Conservation (phyloP, 148 eudicot genomes). For the Fagopyrum esculentum region DNA sequence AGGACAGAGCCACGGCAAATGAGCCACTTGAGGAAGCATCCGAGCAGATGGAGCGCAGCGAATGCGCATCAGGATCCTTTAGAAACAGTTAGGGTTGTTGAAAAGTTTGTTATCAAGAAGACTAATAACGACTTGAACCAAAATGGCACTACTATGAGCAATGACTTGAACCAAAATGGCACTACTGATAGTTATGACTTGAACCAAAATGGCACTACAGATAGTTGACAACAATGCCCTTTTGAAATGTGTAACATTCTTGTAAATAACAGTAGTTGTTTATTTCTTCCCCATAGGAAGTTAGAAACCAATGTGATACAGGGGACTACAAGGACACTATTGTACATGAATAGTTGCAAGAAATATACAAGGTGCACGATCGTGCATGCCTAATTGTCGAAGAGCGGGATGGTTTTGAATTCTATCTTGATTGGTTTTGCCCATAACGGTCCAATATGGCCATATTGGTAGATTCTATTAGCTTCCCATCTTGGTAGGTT, state of each 20-base stretch:
- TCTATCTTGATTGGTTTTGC: too few relatives aligned
- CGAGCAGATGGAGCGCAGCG: slow-evolving; percentile 78
- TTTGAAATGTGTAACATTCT: slow-evolving; percentile 14
- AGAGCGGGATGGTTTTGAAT: too few relatives aligned
- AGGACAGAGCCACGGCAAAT: slow-evolving; percentile 27
- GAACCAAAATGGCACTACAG: not conserved
- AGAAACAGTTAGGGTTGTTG: slow-evolving; percentile 59
- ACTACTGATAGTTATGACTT: too few relatives aligned
- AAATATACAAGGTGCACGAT: not conserved
- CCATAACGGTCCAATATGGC: too few relatives aligned
- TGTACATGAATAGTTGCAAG: not conserved
- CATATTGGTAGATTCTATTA: too few relatives aligned
- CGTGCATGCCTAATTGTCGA: too few relatives aligned
- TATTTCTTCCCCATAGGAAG: not conserved
- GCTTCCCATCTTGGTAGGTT: too few relatives aligned
- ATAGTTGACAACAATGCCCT: not conserved
- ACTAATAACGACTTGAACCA: slow-evolving; percentile 18
- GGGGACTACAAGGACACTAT: not conserved
- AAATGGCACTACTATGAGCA: slow-evolving; percentile 12
- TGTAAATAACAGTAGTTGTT: slow-evolving; percentile 15
- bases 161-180: slow-evolving; percentile 15
- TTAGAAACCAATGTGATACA: slow-evolving; percentile 1
- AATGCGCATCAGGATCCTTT: slow-evolving; percentile 53
- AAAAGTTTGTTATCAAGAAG: slow-evolving; percentile 44
- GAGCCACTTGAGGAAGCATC: slow-evolving; percentile 50